Evolutionary conservation across 1,284 basidiomycete species (phyloP), one percentile per base, ranked within the genome.

Genomic region (Sporisorium reilianum): DNA sequence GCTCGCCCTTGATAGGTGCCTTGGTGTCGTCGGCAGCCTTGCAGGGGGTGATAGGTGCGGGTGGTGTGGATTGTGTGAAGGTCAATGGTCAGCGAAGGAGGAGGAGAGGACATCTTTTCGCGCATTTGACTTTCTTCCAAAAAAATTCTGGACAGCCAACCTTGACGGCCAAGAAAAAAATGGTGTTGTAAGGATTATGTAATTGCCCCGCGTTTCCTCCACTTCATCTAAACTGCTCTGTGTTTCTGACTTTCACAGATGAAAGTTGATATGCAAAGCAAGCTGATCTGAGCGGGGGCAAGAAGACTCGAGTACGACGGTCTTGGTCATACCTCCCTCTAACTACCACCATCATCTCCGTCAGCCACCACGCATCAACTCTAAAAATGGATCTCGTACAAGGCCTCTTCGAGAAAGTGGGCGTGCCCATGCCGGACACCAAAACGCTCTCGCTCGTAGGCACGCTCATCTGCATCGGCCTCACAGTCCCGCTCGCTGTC

Each of bases 341-440:
- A n/a, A n/a, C n/a, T n/a, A n/a, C n/a, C 6, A 26, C 51, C 12
- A 28, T 48, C 20, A 45, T 23, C 28, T 20, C 20, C 46, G 28
- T 32, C n/a, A 9, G 28, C 4, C 45, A 26, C 26, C 22, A 28
- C 26, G 14, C 5, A 11, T 12, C 32, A 34, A 7, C 3, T 6
- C 11, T 7, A 12, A 46, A 28, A 52, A 69, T 79, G 75, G 60
- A 80, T 50, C 66, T 68, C 40, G 50, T 65, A n/a, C 42, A 49
- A 34, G 53, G 45, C 9, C n/a, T 50, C 2, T 57, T 55, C 46
- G 38, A 71, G 3, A 49, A 44, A 40, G 20, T 66, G 41, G 69
- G 69, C 52, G 49, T 76, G 7, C 28, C 54, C 16, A 49, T 50
- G 34, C 69, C 69, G 0, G 60, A 61, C 38, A 51, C 61, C 56